Evolutionary conservation across 164 flowering plant species (phyloP).

Genomic region (Warburgia ugandensis): DNA sequence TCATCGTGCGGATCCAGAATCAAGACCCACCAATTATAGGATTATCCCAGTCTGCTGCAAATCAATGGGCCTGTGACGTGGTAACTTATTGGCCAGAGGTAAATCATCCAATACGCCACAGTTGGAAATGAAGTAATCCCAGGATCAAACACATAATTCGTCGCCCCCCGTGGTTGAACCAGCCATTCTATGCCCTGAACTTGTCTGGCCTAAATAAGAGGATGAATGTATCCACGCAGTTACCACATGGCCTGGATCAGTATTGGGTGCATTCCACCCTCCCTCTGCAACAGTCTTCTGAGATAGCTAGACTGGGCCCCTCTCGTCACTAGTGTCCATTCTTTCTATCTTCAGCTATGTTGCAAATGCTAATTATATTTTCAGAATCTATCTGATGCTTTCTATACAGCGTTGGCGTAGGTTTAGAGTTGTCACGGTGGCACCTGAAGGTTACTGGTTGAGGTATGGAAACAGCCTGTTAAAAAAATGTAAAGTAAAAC

Average conservation of each 20-base stretch:
- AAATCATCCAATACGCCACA: slow-evolving; percentile 5
- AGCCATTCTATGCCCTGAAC: background rate
- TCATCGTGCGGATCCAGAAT: slow-evolving; percentile 6
- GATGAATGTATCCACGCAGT: too few species aligned
- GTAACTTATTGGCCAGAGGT: slow-evolving; percentile 6
- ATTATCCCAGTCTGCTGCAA: background rate
- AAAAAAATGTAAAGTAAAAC: too few species aligned
- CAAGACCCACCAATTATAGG: slow-evolving; percentile 5
- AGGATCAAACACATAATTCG: slow-evolving; percentile 1
- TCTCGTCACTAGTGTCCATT: too few species aligned
- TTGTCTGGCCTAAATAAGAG: background rate
- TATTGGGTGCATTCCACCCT: too few species aligned
- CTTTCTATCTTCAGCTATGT: too few species aligned
- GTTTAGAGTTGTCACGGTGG: too few species aligned
- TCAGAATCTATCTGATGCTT: slow-evolving; percentile 7
- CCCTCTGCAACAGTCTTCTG: background rate
- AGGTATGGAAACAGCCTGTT: too few species aligned
- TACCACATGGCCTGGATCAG: too few species aligned
- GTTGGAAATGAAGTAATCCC: slow-evolving; percentile 19
- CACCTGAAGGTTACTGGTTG: too few species aligned
- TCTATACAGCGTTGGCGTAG: slow-evolving; percentile 9
- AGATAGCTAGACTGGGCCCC: background rate
- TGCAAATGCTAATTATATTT: background rate
- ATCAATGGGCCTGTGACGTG: slow-evolving; percentile 9
- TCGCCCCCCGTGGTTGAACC: slow-evolving; percentile 12